Base-by-base conservation (phyloP, 139 green algal species). In the Tetratostichococcus sp. region DNA sequence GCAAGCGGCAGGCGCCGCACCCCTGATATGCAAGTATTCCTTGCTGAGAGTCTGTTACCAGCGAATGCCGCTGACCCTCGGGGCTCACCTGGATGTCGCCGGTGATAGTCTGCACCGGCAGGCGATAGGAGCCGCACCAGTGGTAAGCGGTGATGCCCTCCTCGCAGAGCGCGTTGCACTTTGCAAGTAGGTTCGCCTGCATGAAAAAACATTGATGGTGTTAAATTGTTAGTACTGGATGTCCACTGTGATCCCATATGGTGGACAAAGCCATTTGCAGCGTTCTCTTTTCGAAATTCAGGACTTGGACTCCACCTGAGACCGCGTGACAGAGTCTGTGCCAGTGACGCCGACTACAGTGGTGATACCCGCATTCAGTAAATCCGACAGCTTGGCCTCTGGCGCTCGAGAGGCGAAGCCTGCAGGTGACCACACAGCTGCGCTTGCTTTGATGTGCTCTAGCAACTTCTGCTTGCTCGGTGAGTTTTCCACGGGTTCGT, bases 311-410 rank as follows among this genome's bases (percentile, higher is more conserved):
- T 6, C 21, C 14, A 81, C 76, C 75, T 83, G 79, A 34, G 30
- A 66, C 30, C 83, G 75, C 8, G 30, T 73, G 3, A 84, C 69
- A 8, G 35, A 62, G 73, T 88, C 83, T 14, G 80, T 86, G 39
- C 80, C 83, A 8, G 81, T 59, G 6, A 84, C 71, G 21, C 83
- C 83, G 4, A 88, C 83, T 1, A 81, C 77, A 0, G 80, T 88
- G 25, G 83, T 88, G 71, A 88, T 76, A 39, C 83, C 83, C 25
- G 71, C 80, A 4, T 71, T 59, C 25, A 88, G 57, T 25, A 88
- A 35, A 65, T 80, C 42, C 19, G 69, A 79, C 26, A 87, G 74
- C 50, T 32, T 22, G 11, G 75, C 70, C 66, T 87, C 79, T 0
- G 82, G 79, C 2, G 71, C 80, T n/a, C 83, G 39, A 42, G 68